Evolutionary conservation across 345 rosid species (phyloP), one percentile per base, ranked within the genome.

Genomic region (Geranium rotundifolium): DNA sequence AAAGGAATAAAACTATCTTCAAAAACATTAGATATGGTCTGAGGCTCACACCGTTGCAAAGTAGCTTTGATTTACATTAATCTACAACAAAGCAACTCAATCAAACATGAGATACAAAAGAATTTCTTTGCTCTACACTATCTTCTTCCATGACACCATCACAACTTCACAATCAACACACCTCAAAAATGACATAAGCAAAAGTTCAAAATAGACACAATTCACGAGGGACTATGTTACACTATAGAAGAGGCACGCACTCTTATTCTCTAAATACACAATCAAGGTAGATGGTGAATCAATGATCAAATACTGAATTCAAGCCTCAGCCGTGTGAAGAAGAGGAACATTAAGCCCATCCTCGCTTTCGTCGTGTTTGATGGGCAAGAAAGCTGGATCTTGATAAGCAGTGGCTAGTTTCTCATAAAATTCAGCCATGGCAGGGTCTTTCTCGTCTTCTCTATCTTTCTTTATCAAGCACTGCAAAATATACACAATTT

Each of bases 401-500:
- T 72, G 69, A 63, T 89, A 92, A 29, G 92, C 85, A 27, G 77
- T 77, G 2, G 72, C 76, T 31, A 92, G 70, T 60, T 84, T 77
- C 5, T 83, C 72, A 23, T 75, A 83, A 71, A 89, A 89, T 59
- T 81, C 89, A 5, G 73, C 31, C 75, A 89, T 85, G 30, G 72
- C 60, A 19, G 82, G 82, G 19, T 85, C 86, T 60, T 77, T 80
- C 72, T 74, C 73, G 76, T 87, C 84, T 69, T 71, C 81, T 71
- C 58, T 85, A 70, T 87, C 98, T 77, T 83, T 89, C 76, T 79
- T 87, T 39, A 74, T 77, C 71, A 92, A 74, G 65, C 91, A 87
- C 98, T 89, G 87, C 52, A 77, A 80, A 49, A 71, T 3, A 50
- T 58, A 64, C 29, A 67, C 59, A 1, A 34, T 34, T 34, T 34